Evolutionary conservation across 2,329 filamentous ascomycete genomes (phyloP).

Genomic region (Atkinsonella texensis): DNA sequence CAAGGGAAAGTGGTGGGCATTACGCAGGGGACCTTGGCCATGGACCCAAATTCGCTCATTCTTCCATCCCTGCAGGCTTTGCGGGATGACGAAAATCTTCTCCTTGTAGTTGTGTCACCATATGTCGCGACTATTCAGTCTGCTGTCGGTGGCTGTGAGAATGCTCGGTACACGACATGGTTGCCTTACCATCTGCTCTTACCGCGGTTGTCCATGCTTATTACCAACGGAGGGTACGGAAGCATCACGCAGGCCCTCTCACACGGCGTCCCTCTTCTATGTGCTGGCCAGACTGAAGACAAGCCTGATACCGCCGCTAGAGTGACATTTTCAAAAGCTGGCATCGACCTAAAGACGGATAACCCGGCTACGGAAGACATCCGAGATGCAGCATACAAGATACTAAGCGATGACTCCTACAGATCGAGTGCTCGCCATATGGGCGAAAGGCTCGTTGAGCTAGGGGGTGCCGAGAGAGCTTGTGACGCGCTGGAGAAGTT

Average conservation of each 20-base stretch:
- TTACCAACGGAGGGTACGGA: constrained; percentile 26
- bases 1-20: constrained; percentile 21
- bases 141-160: constrained; percentile 11
- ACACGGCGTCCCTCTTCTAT: constrained; percentile 22
- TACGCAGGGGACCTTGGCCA: constrained; percentile 26
- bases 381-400: constrained; percentile 12
- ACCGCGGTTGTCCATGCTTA: constrained; percentile 20
- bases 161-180: constrained; percentile 21
- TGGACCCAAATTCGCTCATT: constrained; percentile 24
- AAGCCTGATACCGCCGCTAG: constrained; percentile 25
- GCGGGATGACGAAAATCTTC: constrained; percentile 13
- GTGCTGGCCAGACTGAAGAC: constrained; percentile 24
- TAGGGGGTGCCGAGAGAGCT: constrained; percentile 16
- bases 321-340: constrained; percentile 19
- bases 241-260: constrained; percentile 24
- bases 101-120: constrained; percentile 23
- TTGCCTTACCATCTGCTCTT: constrained; percentile 24
- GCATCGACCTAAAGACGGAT: constrained; percentile 25
- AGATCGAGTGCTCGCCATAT: constrained; percentile 11
- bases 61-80: constrained; percentile 25
- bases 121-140: constrained; percentile 15
- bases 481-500: constrained; percentile 19
- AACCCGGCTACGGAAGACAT: constrained; percentile 17
- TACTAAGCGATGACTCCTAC: constrained; percentile 16
- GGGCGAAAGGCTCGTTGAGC: constrained; percentile 17